Evolutionary conservation across 2,329 filamentous ascomycete species (phyloP), one percentile per base, ranked within the genome.

Genomic region (Lojkania enalia): DNA sequence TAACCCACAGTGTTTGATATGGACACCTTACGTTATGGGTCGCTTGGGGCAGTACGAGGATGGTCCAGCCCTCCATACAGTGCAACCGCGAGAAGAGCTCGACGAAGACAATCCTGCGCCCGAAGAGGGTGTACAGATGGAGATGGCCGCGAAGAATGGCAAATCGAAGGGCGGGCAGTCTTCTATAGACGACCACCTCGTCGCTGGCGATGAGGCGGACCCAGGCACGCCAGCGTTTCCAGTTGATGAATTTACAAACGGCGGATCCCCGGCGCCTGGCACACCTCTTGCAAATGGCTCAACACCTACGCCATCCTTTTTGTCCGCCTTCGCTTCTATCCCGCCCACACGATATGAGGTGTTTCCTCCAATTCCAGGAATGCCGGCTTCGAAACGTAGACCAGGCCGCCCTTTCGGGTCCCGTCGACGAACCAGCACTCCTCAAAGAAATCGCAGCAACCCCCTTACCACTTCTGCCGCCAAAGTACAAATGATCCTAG

Each of bases 11-110:
- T 84, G 84, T 14, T 78, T 99, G 19, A 86, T 91, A 9, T 99
- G 94, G 94, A 96, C 91, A 12, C 94, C 94, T 0, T 99, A 96
- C 66, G 85, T 97, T 31, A 97, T 96, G 90, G 92, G 94, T 19
- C 84, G 90, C 35, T 83, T 87, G 25, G 86, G 86, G 3, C 88
- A 89, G 59, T 92, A 94, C 58, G 90, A 95, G 63, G 81, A 90
- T 38, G 88, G 85, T 4, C 88, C 88, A 4, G 80, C 86, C 5
- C 75, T 97, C 44, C 91, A 89, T 53, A 87, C 92, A 1, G 88
- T 97, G 42, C 92, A 92, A 11, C 90, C 87, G 4, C 83, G 92
- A 25, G 90, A 95, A 49, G 90, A 90, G 16, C 83, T 86, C 29
- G 64, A 69, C 5, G 74, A 76, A 27, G 70, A 69, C 1, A 63